Percentiles rank a stretch among this genome's conserved stretches.
phyloP scores from a whole-genome alignment of 208 protist species.

The Crithidia mellificae region DNA sequence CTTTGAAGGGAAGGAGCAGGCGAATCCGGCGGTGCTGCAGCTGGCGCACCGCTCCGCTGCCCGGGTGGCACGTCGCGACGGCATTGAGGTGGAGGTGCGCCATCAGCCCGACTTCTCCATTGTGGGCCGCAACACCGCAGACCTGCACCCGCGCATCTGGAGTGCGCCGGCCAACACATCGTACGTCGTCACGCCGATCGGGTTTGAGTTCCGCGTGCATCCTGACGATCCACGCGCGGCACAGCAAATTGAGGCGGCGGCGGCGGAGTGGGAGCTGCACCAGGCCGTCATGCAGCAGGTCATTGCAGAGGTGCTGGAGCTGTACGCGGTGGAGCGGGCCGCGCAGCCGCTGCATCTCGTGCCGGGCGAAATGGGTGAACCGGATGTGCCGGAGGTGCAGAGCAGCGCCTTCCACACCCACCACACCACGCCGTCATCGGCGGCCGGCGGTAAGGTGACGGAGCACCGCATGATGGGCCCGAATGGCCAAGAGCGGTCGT shows the following conservation, averaged over 20 bases:
- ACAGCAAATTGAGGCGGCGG: conserved; percentile 76
- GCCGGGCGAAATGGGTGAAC: conserved; percentile 72
- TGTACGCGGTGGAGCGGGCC: conserved; percentile 73
- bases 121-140: conserved; percentile 58
- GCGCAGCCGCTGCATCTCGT: conserved; percentile 67
- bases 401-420: conserved; percentile 70
- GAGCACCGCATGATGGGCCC: conserved; percentile 71
- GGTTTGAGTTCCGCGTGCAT: conserved; percentile 91
- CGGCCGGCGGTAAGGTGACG: conserved; percentile 1
- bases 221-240: conserved; percentile 74
- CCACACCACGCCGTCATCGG: neutral
- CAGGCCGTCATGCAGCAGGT: conserved; percentile 77
- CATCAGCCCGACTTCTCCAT: conserved; percentile 79
- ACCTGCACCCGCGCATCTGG: conserved; percentile 81
- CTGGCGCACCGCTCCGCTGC: conserved; percentile 60
- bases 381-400: conserved; percentile 61
- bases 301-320: conserved; percentile 84
- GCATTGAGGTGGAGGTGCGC: conserved; percentile 72
- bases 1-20: conserved; percentile 85
- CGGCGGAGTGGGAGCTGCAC: conserved; percentile 81
- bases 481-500: conserved; percentile 60
- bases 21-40: conserved; percentile 65
- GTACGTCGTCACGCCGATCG: conserved; percentile 77
- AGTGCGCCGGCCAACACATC: conserved; percentile 60
- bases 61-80: conserved; percentile 49